Conservation (phyloP, 371 early-diverging fungal genomes). For the Mucor ambiguus region DNA sequence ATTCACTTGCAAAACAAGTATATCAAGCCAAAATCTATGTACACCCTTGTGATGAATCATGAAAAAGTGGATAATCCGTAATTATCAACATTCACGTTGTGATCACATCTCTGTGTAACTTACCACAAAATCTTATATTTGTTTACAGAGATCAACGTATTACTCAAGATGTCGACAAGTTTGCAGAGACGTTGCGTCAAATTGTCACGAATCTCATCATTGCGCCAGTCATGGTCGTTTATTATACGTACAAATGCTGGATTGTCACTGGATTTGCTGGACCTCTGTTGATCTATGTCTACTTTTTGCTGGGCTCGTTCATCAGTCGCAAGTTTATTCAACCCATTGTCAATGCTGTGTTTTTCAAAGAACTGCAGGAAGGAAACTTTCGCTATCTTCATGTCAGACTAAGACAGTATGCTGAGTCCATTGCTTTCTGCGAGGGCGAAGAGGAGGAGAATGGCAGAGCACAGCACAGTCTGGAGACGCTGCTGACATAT, state of each 20-base stretch:
- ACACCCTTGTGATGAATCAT: slow-evolving; percentile 57
- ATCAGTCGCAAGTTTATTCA: slow-evolving; percentile 64
- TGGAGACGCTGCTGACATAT: slow-evolving; percentile 55
- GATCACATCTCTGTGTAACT: slow-evolving; percentile 13
- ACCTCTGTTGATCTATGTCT: slow-evolving; percentile 70
- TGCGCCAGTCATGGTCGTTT: slow-evolving; percentile 74
- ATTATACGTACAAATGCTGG: slow-evolving; percentile 80
- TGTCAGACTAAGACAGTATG: slow-evolving; percentile 70
- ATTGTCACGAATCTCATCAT: slow-evolving; percentile 73
- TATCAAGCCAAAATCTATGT: slow-evolving; percentile 61
- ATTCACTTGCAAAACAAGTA: slow-evolving; percentile 64
- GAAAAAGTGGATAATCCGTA: slow-evolving; percentile 75
- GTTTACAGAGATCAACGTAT: slow-evolving; percentile 81
- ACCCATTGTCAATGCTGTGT: slow-evolving; percentile 78
- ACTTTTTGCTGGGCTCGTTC: slow-evolving; percentile 71
- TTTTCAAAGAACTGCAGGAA: slow-evolving; percentile 76
- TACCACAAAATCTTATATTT: slow-evolving; percentile 7
- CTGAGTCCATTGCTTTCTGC: slow-evolving; percentile 82
- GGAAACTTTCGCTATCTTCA: slow-evolving; percentile 82
- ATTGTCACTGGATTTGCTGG: slow-evolving; percentile 70
- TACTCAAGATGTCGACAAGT: slow-evolving; percentile 86
- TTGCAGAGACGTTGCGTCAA: slow-evolving; percentile 62
- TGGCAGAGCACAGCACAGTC: slow-evolving; percentile 49
- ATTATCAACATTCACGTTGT: slow-evolving; percentile 11
- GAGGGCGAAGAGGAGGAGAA: slow-evolving; percentile 73